phyloP scores from a whole-genome alignment of 305 asterid genomes.

The Fraxinus nigra region DNA sequence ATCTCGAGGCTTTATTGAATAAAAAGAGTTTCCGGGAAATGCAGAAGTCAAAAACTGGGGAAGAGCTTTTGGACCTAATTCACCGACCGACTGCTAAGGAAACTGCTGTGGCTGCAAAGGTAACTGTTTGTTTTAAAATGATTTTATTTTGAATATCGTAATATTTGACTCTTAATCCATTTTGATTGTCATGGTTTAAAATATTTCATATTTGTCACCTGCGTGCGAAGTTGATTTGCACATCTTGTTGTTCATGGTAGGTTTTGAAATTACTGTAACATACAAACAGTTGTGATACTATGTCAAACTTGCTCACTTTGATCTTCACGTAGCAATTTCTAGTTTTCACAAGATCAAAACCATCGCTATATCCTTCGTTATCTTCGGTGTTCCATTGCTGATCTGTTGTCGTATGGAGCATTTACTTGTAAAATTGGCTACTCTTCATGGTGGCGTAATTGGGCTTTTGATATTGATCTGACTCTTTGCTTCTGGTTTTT shows the following conservation, averaged over 20 bases:
- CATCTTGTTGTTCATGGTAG: background rate
- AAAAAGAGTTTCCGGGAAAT: slow-evolving; percentile 82
- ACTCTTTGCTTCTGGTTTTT: slow-evolving; percentile 16
- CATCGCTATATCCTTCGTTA: background rate
- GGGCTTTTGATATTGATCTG: slow-evolving; percentile 14
- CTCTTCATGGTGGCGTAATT: background rate
- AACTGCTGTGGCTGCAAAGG: slow-evolving; percentile 92
- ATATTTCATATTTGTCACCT: slow-evolving; percentile 1
- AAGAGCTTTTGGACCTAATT: slow-evolving; percentile 92
- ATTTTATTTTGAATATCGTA: background rate
- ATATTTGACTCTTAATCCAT: background rate
- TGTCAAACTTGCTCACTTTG: slow-evolving; percentile 5
- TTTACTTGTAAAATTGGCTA: background rate
- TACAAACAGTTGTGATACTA: slow-evolving; percentile 13
- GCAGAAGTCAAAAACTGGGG: slow-evolving; percentile 95
- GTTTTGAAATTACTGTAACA: background rate
- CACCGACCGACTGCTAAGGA: slow-evolving; percentile 94
- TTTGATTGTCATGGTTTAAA: background rate
- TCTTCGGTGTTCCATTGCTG: slow-evolving; percentile 12
- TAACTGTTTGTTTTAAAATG: slow-evolving; percentile 23
- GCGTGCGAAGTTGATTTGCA: slow-evolving; percentile 7
- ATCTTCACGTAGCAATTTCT: slow-evolving; percentile 9
- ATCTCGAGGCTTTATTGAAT: slow-evolving; percentile 80
- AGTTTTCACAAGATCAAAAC: slow-evolving; percentile 4
- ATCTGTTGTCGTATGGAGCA: background rate